Conservation (phyloP, 345 rosid species). For the Heritiera littoralis region DNA sequence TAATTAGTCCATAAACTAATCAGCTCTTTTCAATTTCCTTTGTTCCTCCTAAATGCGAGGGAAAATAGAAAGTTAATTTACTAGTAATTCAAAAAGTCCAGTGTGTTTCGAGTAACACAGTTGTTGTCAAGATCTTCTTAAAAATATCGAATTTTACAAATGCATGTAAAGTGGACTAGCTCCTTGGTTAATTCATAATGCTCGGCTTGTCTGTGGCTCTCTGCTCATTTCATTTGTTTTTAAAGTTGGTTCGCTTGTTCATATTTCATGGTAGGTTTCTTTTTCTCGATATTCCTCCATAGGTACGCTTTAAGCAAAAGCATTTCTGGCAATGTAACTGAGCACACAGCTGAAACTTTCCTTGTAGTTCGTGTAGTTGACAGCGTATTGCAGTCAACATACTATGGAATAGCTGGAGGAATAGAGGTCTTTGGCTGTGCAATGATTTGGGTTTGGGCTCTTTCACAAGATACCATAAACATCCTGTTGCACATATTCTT, state of each 20-base stretch:
- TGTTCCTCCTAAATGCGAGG: background rate
- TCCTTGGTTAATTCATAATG: background rate
- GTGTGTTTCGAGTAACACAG: background rate
- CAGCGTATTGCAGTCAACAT: no score
- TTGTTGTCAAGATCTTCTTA: background rate
- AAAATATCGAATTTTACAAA: background rate
- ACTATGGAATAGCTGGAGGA: background rate
- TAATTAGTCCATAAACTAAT: background rate
- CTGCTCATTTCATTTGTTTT: background rate
- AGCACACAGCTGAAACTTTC: background rate
- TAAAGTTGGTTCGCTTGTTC: background rate
- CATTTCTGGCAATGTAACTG: background rate
- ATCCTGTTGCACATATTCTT: background rate
- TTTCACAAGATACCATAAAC: background rate
- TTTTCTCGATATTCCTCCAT: background rate
- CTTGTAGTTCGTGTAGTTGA: background rate
- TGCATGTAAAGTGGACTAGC: background rate
- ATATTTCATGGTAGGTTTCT: background rate
- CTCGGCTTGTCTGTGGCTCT: background rate
- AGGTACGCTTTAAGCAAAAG: background rate
- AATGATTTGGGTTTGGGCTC: background rate
- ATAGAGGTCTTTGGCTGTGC: background rate
- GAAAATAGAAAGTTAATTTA: background rate
- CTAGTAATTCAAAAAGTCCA: background rate
- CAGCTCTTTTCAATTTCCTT: background rate